Conservation (phyloP, 352 stramenopile species). For the Phytophthora ohioensis region DNA sequence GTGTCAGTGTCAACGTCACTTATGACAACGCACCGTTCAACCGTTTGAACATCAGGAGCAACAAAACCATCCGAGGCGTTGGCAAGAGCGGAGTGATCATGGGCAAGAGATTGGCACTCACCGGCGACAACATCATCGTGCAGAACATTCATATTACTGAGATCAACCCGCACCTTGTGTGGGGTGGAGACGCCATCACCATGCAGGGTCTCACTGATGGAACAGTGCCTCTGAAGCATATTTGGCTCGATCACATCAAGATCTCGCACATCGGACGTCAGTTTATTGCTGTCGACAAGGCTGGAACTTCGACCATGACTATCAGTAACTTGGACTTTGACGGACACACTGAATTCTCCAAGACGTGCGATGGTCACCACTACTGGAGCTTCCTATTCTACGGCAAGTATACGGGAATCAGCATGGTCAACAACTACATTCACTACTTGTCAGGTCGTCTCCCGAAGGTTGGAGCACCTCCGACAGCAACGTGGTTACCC, state of each 20-base stretch:
- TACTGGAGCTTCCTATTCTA: conserved; percentile 42
- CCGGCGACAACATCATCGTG: conserved; percentile 50
- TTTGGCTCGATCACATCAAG: conserved; percentile 49
- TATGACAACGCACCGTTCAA: conserved; percentile 46
- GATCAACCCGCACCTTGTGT: conserved; percentile 38
- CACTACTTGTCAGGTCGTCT: conserved; percentile 12
- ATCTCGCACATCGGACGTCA: conserved; percentile 16
- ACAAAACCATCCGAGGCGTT: conserved; percentile 52
- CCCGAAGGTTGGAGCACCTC: conserved; percentile 4
- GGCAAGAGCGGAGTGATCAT: conserved; percentile 48
- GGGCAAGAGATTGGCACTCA: conserved; percentile 42
- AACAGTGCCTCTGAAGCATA: conserved; percentile 26
- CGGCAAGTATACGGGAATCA: conserved; percentile 9
- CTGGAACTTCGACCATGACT: conserved; percentile 10
- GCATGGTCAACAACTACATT: conserved; percentile 19
- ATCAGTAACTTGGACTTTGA: conserved; percentile 21
- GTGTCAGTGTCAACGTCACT: conserved; percentile 42
- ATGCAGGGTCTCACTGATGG: conserved; percentile 21
- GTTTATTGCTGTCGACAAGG: conserved; percentile 10
- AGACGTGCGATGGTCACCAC: conserved; percentile 32
- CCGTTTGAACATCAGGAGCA: conserved; percentile 28
- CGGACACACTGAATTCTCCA: conserved; percentile 11
- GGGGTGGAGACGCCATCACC: conserved; percentile 27
- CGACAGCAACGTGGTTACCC: conserved; percentile 1
- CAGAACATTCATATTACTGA: conserved; percentile 55